A percentile compares a stretch with the other conserved stretches of the same genome.
These are phyloP conservation scores for Fomitiporia mediterranea DNA, from an alignment of 1,284 basidiomycete genomes.

Conservation along the genomic window DNA sequence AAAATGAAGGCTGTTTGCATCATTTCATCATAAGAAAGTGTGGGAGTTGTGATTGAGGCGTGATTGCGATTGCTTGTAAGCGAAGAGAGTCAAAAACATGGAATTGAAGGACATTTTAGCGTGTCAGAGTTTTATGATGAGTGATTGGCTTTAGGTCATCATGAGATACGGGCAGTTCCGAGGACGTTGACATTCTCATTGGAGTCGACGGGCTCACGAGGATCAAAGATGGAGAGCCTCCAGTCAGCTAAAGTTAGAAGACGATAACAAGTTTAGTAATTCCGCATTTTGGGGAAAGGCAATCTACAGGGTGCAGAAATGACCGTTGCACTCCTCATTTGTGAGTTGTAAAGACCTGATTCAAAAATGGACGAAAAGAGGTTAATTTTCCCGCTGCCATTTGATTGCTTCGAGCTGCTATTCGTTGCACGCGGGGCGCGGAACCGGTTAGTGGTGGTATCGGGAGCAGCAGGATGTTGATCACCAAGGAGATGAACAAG, in stretches of 20 bases:
- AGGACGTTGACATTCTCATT: not conserved
- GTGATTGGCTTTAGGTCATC: too few relatives aligned
- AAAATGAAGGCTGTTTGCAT: not conserved
- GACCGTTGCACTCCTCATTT: not conserved
- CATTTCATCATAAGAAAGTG: too few relatives aligned
- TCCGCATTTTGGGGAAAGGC: too few relatives aligned
- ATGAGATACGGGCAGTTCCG: not conserved
- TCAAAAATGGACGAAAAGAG: not conserved
- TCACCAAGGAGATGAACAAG: conserved; percentile 7
- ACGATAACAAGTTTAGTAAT: not conserved
- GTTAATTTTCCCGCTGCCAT: not conserved
- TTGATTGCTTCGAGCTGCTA: conserved; percentile 1
- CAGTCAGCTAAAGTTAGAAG: not conserved
- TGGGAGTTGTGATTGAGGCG: not conserved
- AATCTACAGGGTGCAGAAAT: not conserved
- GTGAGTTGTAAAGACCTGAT: not conserved
- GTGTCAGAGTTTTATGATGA: not conserved
- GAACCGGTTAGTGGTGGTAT: not conserved
- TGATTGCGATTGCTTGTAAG: not conserved
- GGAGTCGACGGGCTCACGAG: not conserved
- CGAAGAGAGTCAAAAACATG: not conserved
- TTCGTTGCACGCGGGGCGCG: not conserved
- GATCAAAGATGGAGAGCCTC: not conserved
- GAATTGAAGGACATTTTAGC: not conserved
- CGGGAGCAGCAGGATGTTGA: not conserved